Percentiles rank a stretch among this genome's conserved stretches.
phyloP scores from a whole-genome alignment of 768 basidiomycete genomes.

The Termitomyces sp. region DNA sequence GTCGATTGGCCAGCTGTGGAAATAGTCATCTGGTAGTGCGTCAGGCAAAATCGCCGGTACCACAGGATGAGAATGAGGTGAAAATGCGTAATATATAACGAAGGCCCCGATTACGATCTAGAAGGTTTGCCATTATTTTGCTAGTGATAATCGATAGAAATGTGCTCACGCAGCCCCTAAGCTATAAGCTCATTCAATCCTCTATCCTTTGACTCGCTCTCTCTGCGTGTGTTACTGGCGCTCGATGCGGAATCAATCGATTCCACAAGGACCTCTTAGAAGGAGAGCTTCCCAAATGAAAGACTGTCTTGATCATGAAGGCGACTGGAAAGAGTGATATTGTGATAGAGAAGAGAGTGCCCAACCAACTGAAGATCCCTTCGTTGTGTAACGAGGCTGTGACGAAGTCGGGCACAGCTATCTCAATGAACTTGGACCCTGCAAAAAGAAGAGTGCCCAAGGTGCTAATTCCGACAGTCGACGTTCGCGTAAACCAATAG shows the following conservation, averaged over 20 bases:
- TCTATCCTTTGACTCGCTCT: slow-evolving; percentile 23
- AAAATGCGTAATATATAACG: slow-evolving; percentile 3
- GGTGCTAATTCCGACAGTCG: slow-evolving; percentile 29
- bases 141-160: neutral
- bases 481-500: slow-evolving; percentile 32
- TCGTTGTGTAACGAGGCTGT: neutral
- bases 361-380: slow-evolving; percentile 3
- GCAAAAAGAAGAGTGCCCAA: slow-evolving; percentile 20
- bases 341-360: neutral
- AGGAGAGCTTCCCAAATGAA: slow-evolving; percentile 19
- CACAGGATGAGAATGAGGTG: slow-evolving; percentile 4
- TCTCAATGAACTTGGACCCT: slow-evolving; percentile 5
- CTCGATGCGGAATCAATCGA: slow-evolving; percentile 19
- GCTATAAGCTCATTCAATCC: slow-evolving; percentile 9
- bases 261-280: slow-evolving; percentile 3
- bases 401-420: slow-evolving; percentile 4
- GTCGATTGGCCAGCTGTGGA: slow-evolving; percentile 3
- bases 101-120: slow-evolving; percentile 10
- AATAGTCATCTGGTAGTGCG: slow-evolving; percentile 2
- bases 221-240: slow-evolving; percentile 25
- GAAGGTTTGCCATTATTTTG: too few relatives aligned
- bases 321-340: slow-evolving; percentile 10
- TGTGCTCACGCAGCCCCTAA: slow-evolving; percentile 8
- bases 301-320: slow-evolving; percentile 24
- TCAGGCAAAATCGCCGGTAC: slow-evolving; percentile 8